Base-by-base conservation (phyloP, 2,329 filamentous ascomycete genomes). In the Hymenoscyphus linearis region DNA sequence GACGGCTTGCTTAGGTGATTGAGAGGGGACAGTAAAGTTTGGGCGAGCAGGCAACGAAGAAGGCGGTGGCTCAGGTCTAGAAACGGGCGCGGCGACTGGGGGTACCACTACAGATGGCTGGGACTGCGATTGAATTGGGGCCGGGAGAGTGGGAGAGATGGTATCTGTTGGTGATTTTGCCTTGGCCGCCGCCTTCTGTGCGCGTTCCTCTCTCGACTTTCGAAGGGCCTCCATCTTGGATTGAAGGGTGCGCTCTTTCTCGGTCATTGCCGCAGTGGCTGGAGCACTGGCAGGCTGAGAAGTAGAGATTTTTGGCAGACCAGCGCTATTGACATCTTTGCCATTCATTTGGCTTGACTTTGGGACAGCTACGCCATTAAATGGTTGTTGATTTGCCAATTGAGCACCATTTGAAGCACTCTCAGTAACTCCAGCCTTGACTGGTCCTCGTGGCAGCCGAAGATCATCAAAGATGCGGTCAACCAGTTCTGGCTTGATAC, bases 161-260 rank as follows among this genome's bases (percentile, higher is more conserved):
- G 54, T 25, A 56, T 56, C 57, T 31, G n/a, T 58, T n/a, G 61
- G 61, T 25, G 61, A 60, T 34, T 62, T 62, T 1, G 55, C 25
- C 61, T 73, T 70, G 70, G 74, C 67, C 71, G 75, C 62, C 55
- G 73, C 68, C 72, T 77, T 67, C 58, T 72, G 67, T 25, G 76
- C 73, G 14, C 79, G 67, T 58, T 74, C 76, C 68, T 82, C 78
- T 35, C 82, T 77, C 37, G 80, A 77, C 67, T 84, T 86, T 67
- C 85, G 85, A 25, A 95, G 76, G 25, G 88, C 88, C 62, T 91
- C 90, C 70, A 96, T 87, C 67, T 91, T 91, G 71, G 91, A 84
- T 65, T 90, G 85, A 54, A 93, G 80, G 35, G 92, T 76, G 62
- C 81, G 82, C 61, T 90, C 90, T 63, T 90, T 96, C 66, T 91